A percentile compares a stretch with the other conserved stretches of the same genome.
phyloP scores from a whole-genome alignment of 352 stramenopile species.

The Aphanomyces cochlioides region DNA sequence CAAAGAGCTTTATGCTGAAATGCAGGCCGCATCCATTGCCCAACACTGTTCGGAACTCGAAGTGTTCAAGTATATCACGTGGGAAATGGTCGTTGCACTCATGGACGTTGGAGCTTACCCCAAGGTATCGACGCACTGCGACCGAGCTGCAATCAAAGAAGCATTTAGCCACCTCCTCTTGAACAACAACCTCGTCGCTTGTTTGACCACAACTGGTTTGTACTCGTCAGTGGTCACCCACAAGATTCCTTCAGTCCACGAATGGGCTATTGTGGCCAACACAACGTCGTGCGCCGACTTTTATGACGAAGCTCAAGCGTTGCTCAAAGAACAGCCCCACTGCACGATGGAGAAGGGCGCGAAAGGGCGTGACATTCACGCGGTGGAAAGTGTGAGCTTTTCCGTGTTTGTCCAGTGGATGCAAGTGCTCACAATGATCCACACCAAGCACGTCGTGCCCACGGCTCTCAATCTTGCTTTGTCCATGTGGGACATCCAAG shows the following conservation, averaged over 20 bases:
- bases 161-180: neutral
- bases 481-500: neutral
- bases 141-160: neutral
- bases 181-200: neutral
- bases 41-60: constrained; percentile 15
- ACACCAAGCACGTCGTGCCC: constrained; percentile 1
- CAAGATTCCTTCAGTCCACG: neutral
- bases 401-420: constrained; percentile 15
- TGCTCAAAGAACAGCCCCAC: neutral
- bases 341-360: neutral
- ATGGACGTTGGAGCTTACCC: constrained; percentile 9
- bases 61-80: neutral
- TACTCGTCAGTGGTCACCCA: constrained; percentile 1
- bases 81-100: constrained; percentile 16
- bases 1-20: constrained; percentile 6
- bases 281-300: neutral
- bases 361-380: neutral
- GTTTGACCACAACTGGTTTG: neutral
- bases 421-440: constrained; percentile 11
- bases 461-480: neutral
- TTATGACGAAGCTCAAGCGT: constrained; percentile 6
- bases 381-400: constrained; percentile 6
- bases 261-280: neutral
- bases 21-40: neutral
- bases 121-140: neutral